Evolutionary conservation across 768 basidiomycete species (phyloP).

Genomic region (Russula earlei): DNA sequence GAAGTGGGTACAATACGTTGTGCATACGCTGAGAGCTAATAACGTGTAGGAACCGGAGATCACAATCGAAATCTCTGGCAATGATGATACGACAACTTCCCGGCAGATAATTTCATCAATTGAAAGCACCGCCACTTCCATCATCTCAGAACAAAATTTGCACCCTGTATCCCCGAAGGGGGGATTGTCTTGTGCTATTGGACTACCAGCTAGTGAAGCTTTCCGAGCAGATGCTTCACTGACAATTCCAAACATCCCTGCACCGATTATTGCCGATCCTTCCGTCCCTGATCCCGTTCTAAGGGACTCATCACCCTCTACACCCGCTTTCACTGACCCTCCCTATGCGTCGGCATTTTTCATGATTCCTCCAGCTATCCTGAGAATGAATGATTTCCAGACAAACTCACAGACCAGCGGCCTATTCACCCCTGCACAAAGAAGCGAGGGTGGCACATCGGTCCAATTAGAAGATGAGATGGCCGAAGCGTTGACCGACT

Average conservation of each 20-base stretch:
- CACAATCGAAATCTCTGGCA: background rate
- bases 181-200: background rate
- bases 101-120: background rate
- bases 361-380: background rate
- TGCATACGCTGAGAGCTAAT: background rate
- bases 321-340: background rate
- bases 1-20: background rate
- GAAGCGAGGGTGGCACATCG: slow-evolving; percentile 13
- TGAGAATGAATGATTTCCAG: slow-evolving; percentile 1
- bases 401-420: slow-evolving; percentile 9
- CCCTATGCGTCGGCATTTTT: background rate
- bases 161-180: background rate
- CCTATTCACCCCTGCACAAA: slow-evolving; percentile 18
- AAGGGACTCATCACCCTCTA: background rate
- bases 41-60: background rate
- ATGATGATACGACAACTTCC: background rate
- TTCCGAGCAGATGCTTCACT: background rate
- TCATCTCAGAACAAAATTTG: background rate
- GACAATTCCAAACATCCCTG: slow-evolving; percentile 7
- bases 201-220: background rate
- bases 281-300: slow-evolving; percentile 18
- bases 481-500: background rate
- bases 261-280: slow-evolving; percentile 19
- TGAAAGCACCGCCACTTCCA: background rate
- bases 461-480: slow-evolving; percentile 10